Evolutionary conservation across 768 basidiomycete genomes (phyloP).

Genomic region (Amanita jacksonii): DNA sequence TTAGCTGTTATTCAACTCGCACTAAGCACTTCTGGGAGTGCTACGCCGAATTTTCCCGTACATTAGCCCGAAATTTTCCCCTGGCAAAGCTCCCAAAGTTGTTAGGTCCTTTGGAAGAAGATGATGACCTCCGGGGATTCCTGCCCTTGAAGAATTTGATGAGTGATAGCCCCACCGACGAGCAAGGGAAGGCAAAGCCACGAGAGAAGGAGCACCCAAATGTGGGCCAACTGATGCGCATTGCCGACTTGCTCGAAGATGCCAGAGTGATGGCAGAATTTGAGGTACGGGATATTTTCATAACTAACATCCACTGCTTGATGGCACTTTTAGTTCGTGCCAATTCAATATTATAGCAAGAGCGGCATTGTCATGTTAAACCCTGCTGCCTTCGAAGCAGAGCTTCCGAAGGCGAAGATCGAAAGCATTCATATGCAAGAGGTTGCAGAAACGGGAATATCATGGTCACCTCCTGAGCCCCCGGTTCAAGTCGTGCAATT

Average conservation of each 20-base stretch:
- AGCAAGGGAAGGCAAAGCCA: constrained; percentile 15
- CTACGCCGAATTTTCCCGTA: constrained; percentile 57
- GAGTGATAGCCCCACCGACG: constrained; percentile 18
- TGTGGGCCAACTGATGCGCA: constrained; percentile 91
- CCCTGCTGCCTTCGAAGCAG: constrained; percentile 20
- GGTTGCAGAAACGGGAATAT: constrained; percentile 8
- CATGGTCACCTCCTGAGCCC: constrained; percentile 16
- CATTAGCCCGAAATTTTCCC: constrained; percentile 64
- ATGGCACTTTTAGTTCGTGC: constrained; percentile 28
- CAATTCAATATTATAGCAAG: constrained; percentile 25
- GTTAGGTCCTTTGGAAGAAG: constrained; percentile 71
- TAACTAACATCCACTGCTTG: constrained; percentile 1
- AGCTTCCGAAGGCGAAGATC: constrained; percentile 11
- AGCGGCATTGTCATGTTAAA: constrained; percentile 25
- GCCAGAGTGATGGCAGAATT: constrained; percentile 47
- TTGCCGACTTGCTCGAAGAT: constrained; percentile 75
- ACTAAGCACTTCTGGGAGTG: constrained; percentile 59
- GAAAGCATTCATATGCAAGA: constrained; percentile 6
- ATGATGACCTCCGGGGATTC: constrained; percentile 83
- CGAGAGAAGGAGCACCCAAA: constrained; percentile 67
- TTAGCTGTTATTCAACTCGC: constrained; percentile 27
- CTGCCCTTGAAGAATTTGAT: constrained; percentile 65
- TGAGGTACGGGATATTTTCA: constrained; percentile 37
- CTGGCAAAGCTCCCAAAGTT: constrained; percentile 45
- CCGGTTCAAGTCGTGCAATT: background rate